Percentiles rank a stretch among this genome's conserved stretches.
Evolutionary conservation across 2,329 filamentous ascomycete genomes (phyloP).

Genomic region (Trichoderma sp.): DNA sequence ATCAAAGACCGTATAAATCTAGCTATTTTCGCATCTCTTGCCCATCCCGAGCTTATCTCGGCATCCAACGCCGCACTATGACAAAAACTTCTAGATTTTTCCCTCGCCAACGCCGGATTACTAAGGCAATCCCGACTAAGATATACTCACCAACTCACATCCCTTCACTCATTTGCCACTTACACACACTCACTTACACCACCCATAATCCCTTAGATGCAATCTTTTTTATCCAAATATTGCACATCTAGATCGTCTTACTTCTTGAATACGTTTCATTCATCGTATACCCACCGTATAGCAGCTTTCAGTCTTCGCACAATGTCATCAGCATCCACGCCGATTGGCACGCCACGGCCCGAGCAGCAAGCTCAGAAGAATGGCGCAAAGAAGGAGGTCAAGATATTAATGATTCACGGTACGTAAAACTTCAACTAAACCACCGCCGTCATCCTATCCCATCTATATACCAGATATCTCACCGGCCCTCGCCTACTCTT

Average conservation of each 20-base stretch:
- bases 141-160: neutral
- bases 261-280: conserved; percentile 23
- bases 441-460: neutral
- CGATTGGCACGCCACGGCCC: conserved; percentile 23
- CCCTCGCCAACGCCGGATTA: neutral
- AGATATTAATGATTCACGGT: conserved; percentile 77
- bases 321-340: conserved; percentile 28
- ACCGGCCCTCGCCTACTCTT: neutral
- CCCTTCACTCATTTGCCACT: neutral
- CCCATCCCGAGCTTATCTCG: neutral
- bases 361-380: conserved; percentile 33
- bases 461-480: neutral
- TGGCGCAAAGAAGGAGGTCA: conserved; percentile 49
- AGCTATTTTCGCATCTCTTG: neutral
- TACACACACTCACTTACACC: neutral
- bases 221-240: neutral
- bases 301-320: conserved; percentile 20
- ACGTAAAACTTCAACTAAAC: conserved; percentile 21
- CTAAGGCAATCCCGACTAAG: conserved; percentile 1
- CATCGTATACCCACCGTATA: conserved; percentile 7
- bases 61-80: neutral
- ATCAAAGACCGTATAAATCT: neutral
- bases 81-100: neutral
- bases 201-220: neutral
- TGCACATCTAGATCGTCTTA: neutral